Evolutionary conservation across 2,329 filamentous ascomycete species (phyloP), one percentile per base, ranked within the genome.

Genomic region (Daldinia eschscholtzii): DNA sequence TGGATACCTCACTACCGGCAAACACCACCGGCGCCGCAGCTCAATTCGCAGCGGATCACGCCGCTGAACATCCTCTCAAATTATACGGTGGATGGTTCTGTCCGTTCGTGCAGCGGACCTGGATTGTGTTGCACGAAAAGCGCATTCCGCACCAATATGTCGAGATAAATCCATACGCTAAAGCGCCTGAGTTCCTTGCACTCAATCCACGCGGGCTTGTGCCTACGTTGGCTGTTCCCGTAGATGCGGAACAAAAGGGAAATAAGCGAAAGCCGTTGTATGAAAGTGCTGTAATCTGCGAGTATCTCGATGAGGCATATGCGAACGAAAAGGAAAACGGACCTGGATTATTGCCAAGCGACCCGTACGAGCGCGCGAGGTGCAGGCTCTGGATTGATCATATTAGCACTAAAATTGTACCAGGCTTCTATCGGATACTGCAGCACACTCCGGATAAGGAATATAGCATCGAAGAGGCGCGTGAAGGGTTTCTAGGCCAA

Each of bases 1-100:
- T 87, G 61, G 85, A 88, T 73, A 87, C 83, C 0, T 82, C 81
- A 1, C 33, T 88, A 7, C 82, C 81, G 2, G 76, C 82, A 2
- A 76, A 82, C 67, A 77, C 86, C 13, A 84, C 85, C 0, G 87
- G 87, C 33, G 80, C 80, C 0, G 87, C 87, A 0, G 84, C 83
- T 42, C 57, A 76, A 12, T 80, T 87, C 55, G 86, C 83, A 0
- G 80, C 80, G 12, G 72, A 78, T 9, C 85, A 88, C 76, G 72
- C 80, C 6, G 75, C 77, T 18, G 82, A 86, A 37, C 82, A 89
- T 37, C 78, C 80, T 4, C 80, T 91, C 35, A 92, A 91, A 77
- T 83, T 93, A 12, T 93, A 93, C 79, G 88, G 88, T 13, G 89
- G 89, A 70, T 94, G 91, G 91, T 93, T 93, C 83, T 95, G 86